Evolutionary conservation across 352 stramenopile genomes (phyloP).

Genomic region (Phytophthora citrophthora): DNA sequence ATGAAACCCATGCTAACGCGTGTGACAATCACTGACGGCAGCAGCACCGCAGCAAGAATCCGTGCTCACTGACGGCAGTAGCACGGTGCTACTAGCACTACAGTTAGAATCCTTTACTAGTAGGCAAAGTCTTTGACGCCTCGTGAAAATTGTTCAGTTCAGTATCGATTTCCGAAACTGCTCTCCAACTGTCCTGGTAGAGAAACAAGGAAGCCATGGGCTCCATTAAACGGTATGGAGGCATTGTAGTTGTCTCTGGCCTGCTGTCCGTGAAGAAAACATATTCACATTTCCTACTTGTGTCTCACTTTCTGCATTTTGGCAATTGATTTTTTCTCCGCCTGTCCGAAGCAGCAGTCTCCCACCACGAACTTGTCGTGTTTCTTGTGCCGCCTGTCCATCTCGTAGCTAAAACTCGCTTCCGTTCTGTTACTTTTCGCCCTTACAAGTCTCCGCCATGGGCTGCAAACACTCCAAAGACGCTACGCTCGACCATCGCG

Average conservation of each 20-base stretch:
- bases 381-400: constrained; percentile 24
- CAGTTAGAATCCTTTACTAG: too few relatives aligned
- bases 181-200: constrained; percentile 13
- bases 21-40: constrained; percentile 7
- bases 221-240: constrained; percentile 25
- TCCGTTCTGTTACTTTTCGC: neutral
- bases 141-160: neutral
- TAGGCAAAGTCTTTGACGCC: too few relatives aligned
- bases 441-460: constrained; percentile 37
- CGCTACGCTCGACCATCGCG: constrained; percentile 22
- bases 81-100: too few relatives aligned
- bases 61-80: too few relatives aligned
- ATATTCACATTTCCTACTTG: constrained; percentile 29
- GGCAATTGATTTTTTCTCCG: constrained; percentile 4
- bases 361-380: constrained; percentile 1
- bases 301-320: constrained; percentile 10
- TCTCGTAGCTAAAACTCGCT: neutral
- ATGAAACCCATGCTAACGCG: constrained; percentile 6
- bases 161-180: constrained; percentile 1
- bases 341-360: constrained; percentile 27
- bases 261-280: constrained; percentile 27
- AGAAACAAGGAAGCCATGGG: constrained; percentile 16
- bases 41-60: neutral
- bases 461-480: constrained; percentile 73
- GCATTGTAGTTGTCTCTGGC: constrained; percentile 1